Conservation (phyloP, 164 flowering plant species). For the Piper betle region DNA sequence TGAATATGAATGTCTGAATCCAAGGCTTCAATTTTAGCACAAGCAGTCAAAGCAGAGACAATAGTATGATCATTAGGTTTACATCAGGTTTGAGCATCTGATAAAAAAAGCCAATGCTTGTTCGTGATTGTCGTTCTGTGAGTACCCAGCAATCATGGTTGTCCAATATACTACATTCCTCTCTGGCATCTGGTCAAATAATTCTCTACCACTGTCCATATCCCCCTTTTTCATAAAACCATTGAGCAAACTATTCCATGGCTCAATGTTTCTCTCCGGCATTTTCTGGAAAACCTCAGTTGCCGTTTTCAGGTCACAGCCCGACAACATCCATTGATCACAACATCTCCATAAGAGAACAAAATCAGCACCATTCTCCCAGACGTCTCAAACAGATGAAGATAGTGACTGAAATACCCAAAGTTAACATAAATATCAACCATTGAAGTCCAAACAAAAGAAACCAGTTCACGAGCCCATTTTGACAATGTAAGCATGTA, state of each 20-base stretch:
- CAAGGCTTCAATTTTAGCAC: slow-evolving; percentile 37
- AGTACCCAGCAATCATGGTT: slow-evolving; percentile 30
- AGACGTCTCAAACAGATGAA: slow-evolving; percentile 38
- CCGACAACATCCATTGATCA: slow-evolving; percentile 48
- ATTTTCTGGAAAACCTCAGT: slow-evolving; percentile 26
- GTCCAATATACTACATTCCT: slow-evolving; percentile 49
- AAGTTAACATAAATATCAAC: slow-evolving; percentile 41
- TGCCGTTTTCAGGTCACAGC: slow-evolving; percentile 12
- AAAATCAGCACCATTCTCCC: slow-evolving; percentile 19
- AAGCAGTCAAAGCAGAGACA: slow-evolving; percentile 35
- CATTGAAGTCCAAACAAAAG: slow-evolving; percentile 36
- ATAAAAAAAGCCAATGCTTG: slow-evolving; percentile 24
- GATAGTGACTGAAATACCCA: slow-evolving; percentile 14
- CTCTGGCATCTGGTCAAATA: slow-evolving; percentile 32
- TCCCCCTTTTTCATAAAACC: slow-evolving; percentile 32
- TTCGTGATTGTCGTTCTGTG: slow-evolving; percentile 25
- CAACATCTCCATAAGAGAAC: slow-evolving; percentile 42
- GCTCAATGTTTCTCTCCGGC: slow-evolving; percentile 34
- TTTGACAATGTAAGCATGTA: slow-evolving; percentile 25
- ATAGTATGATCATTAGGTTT: slow-evolving; percentile 28
- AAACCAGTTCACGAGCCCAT: slow-evolving; percentile 29
- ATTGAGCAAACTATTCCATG: slow-evolving; percentile 45
- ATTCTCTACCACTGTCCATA: slow-evolving; percentile 17
- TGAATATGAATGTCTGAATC: slow-evolving; percentile 27
- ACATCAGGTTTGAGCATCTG: slow-evolving; percentile 32